Evolutionary conservation across 2,329 filamentous ascomycete genomes (phyloP).

Genomic region (Penicillium sp.): DNA sequence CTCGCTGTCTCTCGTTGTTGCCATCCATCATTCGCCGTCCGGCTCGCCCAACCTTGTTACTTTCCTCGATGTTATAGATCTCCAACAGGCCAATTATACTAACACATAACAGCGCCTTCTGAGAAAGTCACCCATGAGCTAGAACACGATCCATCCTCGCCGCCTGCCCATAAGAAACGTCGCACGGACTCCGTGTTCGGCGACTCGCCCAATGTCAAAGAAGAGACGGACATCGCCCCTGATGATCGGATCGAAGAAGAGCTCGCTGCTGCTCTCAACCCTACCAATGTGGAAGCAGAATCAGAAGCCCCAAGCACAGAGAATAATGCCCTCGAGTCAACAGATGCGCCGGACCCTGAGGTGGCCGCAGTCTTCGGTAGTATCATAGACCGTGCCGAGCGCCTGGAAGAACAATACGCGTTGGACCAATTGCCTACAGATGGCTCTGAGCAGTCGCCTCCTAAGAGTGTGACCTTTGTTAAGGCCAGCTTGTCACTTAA

Average conservation of each 20-base stretch:
- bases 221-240: slow-evolving; percentile 22
- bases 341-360: slow-evolving; percentile 25
- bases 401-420: slow-evolving; percentile 36
- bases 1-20: not conserved
- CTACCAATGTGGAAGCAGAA: slow-evolving; percentile 15
- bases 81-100: not conserved
- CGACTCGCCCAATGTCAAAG: slow-evolving; percentile 20
- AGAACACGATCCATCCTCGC: slow-evolving; percentile 28
- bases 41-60: not conserved
- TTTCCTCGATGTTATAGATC: not conserved
- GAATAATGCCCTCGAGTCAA: slow-evolving; percentile 18
- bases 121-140: slow-evolving; percentile 30
- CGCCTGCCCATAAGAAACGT: slow-evolving; percentile 37
- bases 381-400: slow-evolving; percentile 43
- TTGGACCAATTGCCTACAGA: slow-evolving; percentile 32
- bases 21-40: not conserved
- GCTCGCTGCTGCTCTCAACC: slow-evolving; percentile 31
- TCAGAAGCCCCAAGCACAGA: slow-evolving; percentile 16
- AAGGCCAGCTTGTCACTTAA: slow-evolving; percentile 48
- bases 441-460: slow-evolving; percentile 24
- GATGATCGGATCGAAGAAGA: slow-evolving; percentile 35
- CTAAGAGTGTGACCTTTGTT: slow-evolving; percentile 34
- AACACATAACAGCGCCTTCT: slow-evolving; percentile 16
- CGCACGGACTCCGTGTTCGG: slow-evolving; percentile 31
- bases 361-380: slow-evolving; percentile 39